Percentiles rank a stretch among this genome's conserved stretches.
phyloP scores from a whole-genome alignment of 2,329 filamentous ascomycete species.

The Sarocladium oryzae region DNA sequence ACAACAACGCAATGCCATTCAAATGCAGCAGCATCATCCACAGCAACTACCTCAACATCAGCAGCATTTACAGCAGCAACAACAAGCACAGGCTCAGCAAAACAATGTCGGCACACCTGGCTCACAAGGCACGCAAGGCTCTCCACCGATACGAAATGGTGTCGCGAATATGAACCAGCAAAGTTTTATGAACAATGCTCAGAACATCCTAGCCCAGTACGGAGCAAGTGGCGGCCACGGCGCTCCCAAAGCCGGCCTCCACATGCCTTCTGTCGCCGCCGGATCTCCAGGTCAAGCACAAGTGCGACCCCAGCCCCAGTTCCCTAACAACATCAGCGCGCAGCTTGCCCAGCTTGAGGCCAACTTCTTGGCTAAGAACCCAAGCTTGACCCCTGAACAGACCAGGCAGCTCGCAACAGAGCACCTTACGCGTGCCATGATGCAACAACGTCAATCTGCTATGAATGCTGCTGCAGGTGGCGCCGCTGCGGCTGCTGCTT shows the following conservation, averaged over 20 bases:
- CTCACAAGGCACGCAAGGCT: slow-evolving; percentile 33
- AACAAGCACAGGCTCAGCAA: slow-evolving; percentile 23
- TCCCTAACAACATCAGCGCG: slow-evolving; percentile 40
- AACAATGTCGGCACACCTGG: slow-evolving; percentile 24
- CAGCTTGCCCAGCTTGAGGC: slow-evolving; percentile 47
- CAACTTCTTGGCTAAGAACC: slow-evolving; percentile 45
- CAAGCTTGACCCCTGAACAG: slow-evolving; percentile 42
- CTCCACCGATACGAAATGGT: slow-evolving; percentile 31
- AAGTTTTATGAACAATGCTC: slow-evolving; percentile 45
- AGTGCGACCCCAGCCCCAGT: slow-evolving; percentile 28
- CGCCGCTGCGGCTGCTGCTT: slow-evolving; percentile 15
- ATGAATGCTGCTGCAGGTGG: slow-evolving; percentile 50
- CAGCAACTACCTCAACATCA: slow-evolving; percentile 20
- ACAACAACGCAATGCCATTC: slow-evolving; percentile 49
- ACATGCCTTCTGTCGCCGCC: slow-evolving; percentile 38
- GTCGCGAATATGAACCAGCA: slow-evolving; percentile 44
- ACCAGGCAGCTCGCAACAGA: slow-evolving; percentile 45
- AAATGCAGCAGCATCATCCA: slow-evolving; percentile 34
- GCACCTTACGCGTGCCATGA: slow-evolving; percentile 39
- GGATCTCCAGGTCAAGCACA: slow-evolving; percentile 36
- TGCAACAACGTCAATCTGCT: slow-evolving; percentile 43
- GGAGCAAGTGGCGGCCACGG: slow-evolving; percentile 37
- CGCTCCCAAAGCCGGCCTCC: slow-evolving; percentile 35
- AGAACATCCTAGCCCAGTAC: slow-evolving; percentile 46
- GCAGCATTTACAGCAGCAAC: slow-evolving; percentile 29